phyloP scores from a whole-genome alignment of 805 yeast species.

The Helenozyma rhizophorensis region DNA sequence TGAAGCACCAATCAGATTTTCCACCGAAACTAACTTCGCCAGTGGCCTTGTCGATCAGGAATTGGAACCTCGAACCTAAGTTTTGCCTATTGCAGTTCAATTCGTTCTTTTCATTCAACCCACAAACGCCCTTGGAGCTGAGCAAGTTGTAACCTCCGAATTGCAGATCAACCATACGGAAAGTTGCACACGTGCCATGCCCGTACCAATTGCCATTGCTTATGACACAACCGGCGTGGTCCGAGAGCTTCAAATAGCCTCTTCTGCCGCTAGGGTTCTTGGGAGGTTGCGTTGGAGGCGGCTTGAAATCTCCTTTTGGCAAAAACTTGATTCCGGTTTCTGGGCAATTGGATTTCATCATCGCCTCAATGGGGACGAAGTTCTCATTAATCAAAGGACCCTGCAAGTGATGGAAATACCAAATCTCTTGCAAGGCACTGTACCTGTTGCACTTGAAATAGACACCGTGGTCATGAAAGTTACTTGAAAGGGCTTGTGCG shows the following conservation, averaged over 20 bases:
- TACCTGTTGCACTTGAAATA: conserved; percentile 29
- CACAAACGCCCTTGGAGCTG: conserved; percentile 75
- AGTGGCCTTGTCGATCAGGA: conserved; percentile 46
- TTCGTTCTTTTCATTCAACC: conserved; percentile 17
- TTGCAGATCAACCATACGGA: conserved; percentile 48
- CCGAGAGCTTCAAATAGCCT: conserved; percentile 43
- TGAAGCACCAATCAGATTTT: conserved; percentile 61
- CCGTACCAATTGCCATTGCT: conserved; percentile 82
- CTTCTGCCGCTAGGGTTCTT: conserved; percentile 10
- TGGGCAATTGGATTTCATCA: conserved; percentile 62
- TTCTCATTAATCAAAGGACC: conserved; percentile 20
- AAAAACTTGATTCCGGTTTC: conserved; percentile 60
- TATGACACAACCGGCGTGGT: conserved; percentile 71
- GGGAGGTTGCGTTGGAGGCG: conserved; percentile 15
- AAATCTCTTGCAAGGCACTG: conserved; percentile 20
- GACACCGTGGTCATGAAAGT: conserved; percentile 29
- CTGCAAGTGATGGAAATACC: conserved; percentile 23
- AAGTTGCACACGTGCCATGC: conserved; percentile 83
- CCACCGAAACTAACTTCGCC: conserved; percentile 60
- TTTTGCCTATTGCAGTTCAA: conserved; percentile 12
- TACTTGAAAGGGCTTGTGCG: conserved; percentile 26
- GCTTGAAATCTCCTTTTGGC: conserved; percentile 50
- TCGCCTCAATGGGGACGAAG: conserved; percentile 55
- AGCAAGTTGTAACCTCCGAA: conserved; percentile 71
- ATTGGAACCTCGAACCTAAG: conserved; percentile 42